phyloP scores from a whole-genome alignment of 75 land plant species.

The Adiantum capillusveneris region DNA sequence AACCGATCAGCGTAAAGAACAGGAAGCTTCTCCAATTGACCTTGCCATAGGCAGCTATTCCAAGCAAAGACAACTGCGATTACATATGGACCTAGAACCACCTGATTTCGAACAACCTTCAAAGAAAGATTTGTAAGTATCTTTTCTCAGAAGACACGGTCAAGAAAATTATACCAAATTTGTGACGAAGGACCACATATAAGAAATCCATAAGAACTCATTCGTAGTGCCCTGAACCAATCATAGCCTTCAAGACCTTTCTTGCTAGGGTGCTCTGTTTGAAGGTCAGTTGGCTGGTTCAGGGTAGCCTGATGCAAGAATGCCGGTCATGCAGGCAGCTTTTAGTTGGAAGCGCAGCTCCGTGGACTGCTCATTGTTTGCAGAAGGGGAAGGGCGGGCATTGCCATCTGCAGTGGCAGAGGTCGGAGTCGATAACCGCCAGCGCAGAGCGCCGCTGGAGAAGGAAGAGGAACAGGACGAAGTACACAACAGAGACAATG shows the following conservation, averaged over 20 bases:
- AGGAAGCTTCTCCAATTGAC: constrained; percentile 70
- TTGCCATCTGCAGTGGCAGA: too few relatives aligned
- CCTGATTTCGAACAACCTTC: constrained; percentile 77
- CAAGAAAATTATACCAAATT: constrained; percentile 71
- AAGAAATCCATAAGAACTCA: constrained; percentile 76
- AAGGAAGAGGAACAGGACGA: too few relatives aligned
- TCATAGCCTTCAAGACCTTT: constrained; percentile 32
- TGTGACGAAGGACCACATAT: constrained; percentile 79
- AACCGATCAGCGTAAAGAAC: constrained; percentile 67
- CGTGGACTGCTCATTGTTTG: neutral
- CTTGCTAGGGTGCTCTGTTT: constrained; percentile 11
- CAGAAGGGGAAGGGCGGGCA: too few relatives aligned
- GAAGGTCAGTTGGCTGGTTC: too few relatives aligned
- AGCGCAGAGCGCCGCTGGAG: too few relatives aligned
- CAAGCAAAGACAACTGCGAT: constrained; percentile 92
- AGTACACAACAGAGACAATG: too few relatives aligned
- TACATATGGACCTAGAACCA: constrained; percentile 83
- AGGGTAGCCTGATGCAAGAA: constrained; percentile 40
- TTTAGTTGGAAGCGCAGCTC: constrained; percentile 45
- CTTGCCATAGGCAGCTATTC: constrained; percentile 86
- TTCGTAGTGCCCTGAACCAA: constrained; percentile 74
- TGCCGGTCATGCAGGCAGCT: constrained; percentile 55
- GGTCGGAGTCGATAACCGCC: too few relatives aligned
- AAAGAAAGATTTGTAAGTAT: constrained; percentile 19
- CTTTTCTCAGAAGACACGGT: constrained; percentile 21